Evolutionary conservation across 345 rosid genomes (phyloP), one percentile per base, ranked within the genome.

Genomic region (Pseudoturritis turrita): DNA sequence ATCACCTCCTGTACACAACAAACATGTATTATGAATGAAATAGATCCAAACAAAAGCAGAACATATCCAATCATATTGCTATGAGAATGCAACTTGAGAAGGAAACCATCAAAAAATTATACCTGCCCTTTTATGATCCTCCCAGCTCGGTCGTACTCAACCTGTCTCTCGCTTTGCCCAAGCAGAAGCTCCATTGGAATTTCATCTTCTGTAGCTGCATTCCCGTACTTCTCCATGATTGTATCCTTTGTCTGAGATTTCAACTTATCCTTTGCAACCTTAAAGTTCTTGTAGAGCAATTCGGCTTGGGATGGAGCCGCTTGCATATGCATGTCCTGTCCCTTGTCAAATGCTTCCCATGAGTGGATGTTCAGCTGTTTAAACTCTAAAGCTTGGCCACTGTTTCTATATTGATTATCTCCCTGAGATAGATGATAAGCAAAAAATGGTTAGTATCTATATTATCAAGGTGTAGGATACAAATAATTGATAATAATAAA

Each of bases 251-350:
- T 75, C 46, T 69, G 75, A 3, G 85, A 71, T 73, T 84, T 83
- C 74, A 84, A 59, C 44, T 84, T 86, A 69, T 84, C 91, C 75
- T 84, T 78, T 7, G 77, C 80, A 54, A 83, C 69, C 76, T 82
- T 77, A 19, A 59, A 80, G 50, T 78, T 84, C 79, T 74, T 78
- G 29, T 73, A 86, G 1, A 83, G 79, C 53, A 86, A 64, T 51
- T 88, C 96, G 68, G 96, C 96, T 65, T 88, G 91, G 4, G 91
- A 86, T 19, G 89, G 93, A 69, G 89, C 96, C 2, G 86, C 88
- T 75, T 84, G 89, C 86, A 84, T 79, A 74, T 89, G 92, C 63
- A 85, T 78, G 73, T 84, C 96, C 76, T 87, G 90, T 46, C 89
- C 96, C 75, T 81, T 89, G 83, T 74, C 78, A 74, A 74, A 74